Evolutionary conservation across 2,329 filamentous ascomycete genomes (phyloP).

Genomic region (Botrytis paeoniae): DNA sequence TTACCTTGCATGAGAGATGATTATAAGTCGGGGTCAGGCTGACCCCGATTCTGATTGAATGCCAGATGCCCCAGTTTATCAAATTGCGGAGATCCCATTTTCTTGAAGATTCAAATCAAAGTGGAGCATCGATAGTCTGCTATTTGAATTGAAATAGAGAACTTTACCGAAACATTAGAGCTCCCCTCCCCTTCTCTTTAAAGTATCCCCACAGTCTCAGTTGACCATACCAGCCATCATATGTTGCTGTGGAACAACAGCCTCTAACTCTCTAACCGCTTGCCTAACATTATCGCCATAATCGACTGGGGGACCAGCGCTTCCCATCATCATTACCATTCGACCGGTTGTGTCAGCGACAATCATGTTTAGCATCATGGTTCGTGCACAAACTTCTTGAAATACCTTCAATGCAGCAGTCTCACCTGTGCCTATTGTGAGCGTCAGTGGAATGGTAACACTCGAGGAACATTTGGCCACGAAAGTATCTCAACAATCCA

Average conservation of each 20-base stretch:
- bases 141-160: not conserved
- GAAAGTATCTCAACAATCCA: not conserved
- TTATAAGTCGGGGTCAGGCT: not conserved
- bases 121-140: not conserved
- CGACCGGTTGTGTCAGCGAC: constrained; percentile 29
- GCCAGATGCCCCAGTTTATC: not conserved
- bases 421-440: constrained; percentile 23
- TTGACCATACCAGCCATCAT: constrained; percentile 5
- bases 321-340: constrained; percentile 25
- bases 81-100: not conserved
- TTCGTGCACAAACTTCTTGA: constrained; percentile 27
- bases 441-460: not conserved
- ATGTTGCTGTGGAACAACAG: constrained; percentile 21
- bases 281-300: constrained; percentile 26
- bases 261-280: constrained; percentile 23
- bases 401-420: constrained; percentile 26
- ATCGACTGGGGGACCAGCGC: constrained; percentile 21
- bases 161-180: not conserved
- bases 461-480: not conserved
- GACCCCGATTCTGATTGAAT: not conserved
- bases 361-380: constrained; percentile 28
- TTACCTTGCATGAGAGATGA: not conserved
- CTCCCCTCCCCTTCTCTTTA: too few species aligned
- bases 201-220: not conserved
- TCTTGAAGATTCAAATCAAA: not conserved